These are phyloP conservation scores for Borovskyia barvae DNA, from an alignment of 208 protist species.

Conservation along the genomic window DNA sequence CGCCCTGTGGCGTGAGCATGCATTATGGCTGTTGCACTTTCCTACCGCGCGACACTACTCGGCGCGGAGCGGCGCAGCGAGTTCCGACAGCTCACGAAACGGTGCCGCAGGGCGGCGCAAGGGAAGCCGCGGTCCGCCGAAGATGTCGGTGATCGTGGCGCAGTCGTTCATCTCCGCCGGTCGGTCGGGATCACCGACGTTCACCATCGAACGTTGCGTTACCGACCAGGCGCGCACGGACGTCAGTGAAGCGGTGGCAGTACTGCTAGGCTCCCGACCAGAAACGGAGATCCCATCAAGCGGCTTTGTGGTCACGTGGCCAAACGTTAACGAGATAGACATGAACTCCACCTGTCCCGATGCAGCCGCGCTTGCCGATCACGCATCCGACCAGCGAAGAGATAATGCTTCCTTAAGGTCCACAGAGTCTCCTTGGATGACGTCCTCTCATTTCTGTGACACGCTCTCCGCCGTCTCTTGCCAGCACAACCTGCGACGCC, in stretches of 20 bases:
- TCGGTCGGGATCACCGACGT: neutral
- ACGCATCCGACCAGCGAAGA: too few relatives aligned
- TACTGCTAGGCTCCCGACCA: conserved; percentile 3
- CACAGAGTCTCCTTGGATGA: too few relatives aligned
- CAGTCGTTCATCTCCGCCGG: conserved; percentile 16
- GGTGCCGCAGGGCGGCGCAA: neutral
- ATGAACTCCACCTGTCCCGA: neutral
- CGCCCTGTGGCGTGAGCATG: conserved; percentile 12
- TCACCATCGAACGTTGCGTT: neutral
- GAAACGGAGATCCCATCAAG: conserved; percentile 1
- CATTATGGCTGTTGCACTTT: conserved; percentile 15
- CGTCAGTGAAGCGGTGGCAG: conserved; percentile 2
- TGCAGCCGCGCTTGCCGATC: too few relatives aligned
- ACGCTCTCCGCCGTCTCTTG: conserved; percentile 25
- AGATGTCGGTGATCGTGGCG: conserved; percentile 1
- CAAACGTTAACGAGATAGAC: conserved; percentile 29
- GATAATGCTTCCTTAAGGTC: too few relatives aligned
- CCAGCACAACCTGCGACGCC: conserved; percentile 63
- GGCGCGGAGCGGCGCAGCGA: neutral
- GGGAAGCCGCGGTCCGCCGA: neutral
- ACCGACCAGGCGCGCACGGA: neutral
- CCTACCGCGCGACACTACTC: conserved; percentile 8
- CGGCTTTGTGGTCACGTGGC: conserved; percentile 12
- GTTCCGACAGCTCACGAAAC: too few relatives aligned
- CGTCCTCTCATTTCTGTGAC: conserved; percentile 40